These are phyloP conservation scores for Bathelium albidoporum DNA, from an alignment of 495 filamentous ascomycete species.

Conservation along the genomic window DNA sequence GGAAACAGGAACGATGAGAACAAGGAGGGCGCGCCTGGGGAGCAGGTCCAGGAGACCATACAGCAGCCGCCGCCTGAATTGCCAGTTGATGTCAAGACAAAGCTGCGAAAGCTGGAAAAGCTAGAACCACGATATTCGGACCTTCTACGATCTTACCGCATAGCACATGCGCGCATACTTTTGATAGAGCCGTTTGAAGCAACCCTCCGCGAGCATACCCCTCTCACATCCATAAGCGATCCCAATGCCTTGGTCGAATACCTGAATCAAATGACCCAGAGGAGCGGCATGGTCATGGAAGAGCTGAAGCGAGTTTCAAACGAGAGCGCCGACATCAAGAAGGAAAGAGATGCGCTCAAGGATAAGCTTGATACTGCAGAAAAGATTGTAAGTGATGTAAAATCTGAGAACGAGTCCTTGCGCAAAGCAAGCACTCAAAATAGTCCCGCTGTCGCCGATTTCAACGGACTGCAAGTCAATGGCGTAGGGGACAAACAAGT, in stretches of 20 bases:
- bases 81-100: slow-evolving; percentile 59
- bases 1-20: slow-evolving; percentile 7
- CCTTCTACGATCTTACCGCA: slow-evolving; percentile 78
- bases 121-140: slow-evolving; percentile 68
- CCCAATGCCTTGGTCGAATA: slow-evolving; percentile 83
- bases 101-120: slow-evolving; percentile 69
- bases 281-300: slow-evolving; percentile 80
- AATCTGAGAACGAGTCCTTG: slow-evolving; percentile 19
- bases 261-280: slow-evolving; percentile 76
- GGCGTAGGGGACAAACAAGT: slow-evolving; percentile 1
- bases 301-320: slow-evolving; percentile 80
- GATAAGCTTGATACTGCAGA: slow-evolving; percentile 62
- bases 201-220: slow-evolving; percentile 79
- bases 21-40: slow-evolving; percentile 9
- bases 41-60: neutral
- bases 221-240: slow-evolving; percentile 76
- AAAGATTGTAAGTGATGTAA: slow-evolving; percentile 48
- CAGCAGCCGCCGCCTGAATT: slow-evolving; percentile 39
- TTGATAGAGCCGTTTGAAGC: slow-evolving; percentile 90
- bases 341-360: slow-evolving; percentile 69
- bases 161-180: slow-evolving; percentile 73
- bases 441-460: slow-evolving; percentile 6
- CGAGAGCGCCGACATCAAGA: slow-evolving; percentile 67
- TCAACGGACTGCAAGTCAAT: slow-evolving; percentile 11
- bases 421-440: slow-evolving; percentile 18